Base-by-base conservation (phyloP, 2,329 filamentous ascomycete species). In the Aspergillus felis region DNA sequence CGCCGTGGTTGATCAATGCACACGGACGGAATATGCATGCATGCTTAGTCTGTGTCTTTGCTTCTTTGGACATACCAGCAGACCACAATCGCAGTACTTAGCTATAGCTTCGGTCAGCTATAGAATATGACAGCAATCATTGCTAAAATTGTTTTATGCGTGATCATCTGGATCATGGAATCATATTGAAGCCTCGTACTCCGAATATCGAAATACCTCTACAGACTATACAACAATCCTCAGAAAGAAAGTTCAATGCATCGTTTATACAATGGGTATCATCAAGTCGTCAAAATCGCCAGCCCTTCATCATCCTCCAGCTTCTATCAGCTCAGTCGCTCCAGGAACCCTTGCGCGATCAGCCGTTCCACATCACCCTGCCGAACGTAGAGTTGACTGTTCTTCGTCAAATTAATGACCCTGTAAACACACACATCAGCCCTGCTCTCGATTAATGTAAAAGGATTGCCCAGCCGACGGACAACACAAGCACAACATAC, bases 361-460 rank as follows among this genome's bases (percentile, higher is more conserved):
- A 99, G 76, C 52, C 92, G 85, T 76, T 99, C 94, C 6, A 99
- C 94, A 76, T 99, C 94, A 25, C 91, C 93, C 70, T 97, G 91
- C 50, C 93, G 86, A 42, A 99, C 94, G 70, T 95, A 97, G 71
- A 99, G 96, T 72, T 99, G 94, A 69, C 92, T 97, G 76, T 99
- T 97, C 76, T 96, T 97, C 41, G 92, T 96, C 78, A 99, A 82
- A 59, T 90, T 97, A 68, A 99, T 97, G 12, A 92, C 90, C 17
- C 92, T 96, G 66, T 35, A 51, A 56, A 22, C 7, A 12, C 44
- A 24, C 22, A 27, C 2, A 64, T 68, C 63, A 63, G 71, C 67
- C 64, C 44, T 46, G 44, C 29, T 42, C 25, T 42, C 22, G 0
- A 47, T 3, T 2, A 1, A 24, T 6, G n/a, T 9, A 44, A 8